Evolutionary conservation across 2,329 filamentous ascomycete species (phyloP).

Genomic region (Clarireedia hainanense): DNA sequence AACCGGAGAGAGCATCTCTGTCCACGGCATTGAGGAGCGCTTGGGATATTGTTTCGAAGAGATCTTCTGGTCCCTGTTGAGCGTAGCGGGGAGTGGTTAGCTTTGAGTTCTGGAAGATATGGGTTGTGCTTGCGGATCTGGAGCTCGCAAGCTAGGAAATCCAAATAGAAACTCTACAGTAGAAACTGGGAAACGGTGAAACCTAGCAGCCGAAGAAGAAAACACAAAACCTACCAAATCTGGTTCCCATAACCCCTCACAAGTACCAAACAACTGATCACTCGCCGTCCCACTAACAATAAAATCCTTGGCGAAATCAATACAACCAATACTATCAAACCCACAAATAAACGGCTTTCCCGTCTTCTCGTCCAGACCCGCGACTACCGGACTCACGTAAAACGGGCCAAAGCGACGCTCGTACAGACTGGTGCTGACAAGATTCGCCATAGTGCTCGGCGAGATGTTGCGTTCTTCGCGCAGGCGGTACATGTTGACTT

Average conservation of each 20-base stretch:
- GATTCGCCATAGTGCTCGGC: slow-evolving; percentile 90
- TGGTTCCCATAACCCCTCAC: slow-evolving; percentile 95
- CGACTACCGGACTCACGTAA: slow-evolving; percentile 92
- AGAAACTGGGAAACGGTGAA: neutral
- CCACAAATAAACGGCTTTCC: slow-evolving; percentile 97
- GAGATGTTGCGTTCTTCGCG: slow-evolving; percentile 96
- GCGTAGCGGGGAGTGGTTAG: neutral
- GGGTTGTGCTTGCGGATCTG: neutral
- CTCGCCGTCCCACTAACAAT: slow-evolving; percentile 95
- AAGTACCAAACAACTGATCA: slow-evolving; percentile 98
- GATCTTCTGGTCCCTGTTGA: slow-evolving; percentile 74
- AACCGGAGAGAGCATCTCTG: slow-evolving; percentile 91
- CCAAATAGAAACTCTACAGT: neutral
- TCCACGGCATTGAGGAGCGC: slow-evolving; percentile 92
- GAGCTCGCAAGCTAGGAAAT: neutral
- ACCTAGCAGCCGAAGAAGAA: neutral
- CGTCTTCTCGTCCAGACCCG: slow-evolving; percentile 88
- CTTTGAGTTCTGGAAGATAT: neutral
- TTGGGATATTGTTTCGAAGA: slow-evolving; percentile 98
- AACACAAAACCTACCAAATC: slow-evolving; percentile 62
- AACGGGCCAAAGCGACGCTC: slow-evolving; percentile 94
- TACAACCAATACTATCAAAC: slow-evolving; percentile 98
- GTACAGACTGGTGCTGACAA: slow-evolving; percentile 85
- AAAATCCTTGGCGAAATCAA: slow-evolving; percentile 99
- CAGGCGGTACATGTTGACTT: slow-evolving; percentile 99